phyloP scores from a whole-genome alignment of 2,329 filamentous ascomycete species.

The Myriosclerotinia duriaeana region DNA sequence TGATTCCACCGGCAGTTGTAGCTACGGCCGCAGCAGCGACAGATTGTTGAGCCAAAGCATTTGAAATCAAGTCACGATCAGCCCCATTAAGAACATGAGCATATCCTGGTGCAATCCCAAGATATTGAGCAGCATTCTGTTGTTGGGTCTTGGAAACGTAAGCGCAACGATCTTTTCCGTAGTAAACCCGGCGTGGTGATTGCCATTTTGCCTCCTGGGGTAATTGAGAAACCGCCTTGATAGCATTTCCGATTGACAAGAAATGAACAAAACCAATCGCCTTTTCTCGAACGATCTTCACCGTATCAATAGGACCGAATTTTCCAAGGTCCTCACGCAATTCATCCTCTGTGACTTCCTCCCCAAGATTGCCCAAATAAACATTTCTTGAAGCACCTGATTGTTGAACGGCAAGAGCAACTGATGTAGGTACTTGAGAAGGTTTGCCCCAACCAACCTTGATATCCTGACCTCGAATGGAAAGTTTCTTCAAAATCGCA shows the following conservation, averaged over 20 bases:
- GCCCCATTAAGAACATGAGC: slow-evolving; percentile 94
- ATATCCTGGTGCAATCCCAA: slow-evolving; percentile 94
- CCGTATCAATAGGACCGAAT: slow-evolving; percentile 92
- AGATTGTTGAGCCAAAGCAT: slow-evolving; percentile 92
- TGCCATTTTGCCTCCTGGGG: slow-evolving; percentile 98
- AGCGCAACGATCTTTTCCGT: slow-evolving; percentile 96
- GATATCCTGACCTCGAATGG: slow-evolving; percentile 97
- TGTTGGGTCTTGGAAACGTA: slow-evolving; percentile 99
- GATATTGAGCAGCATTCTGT: slow-evolving; percentile 96
- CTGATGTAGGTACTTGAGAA: slow-evolving; percentile 94
- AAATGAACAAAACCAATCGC: slow-evolving; percentile 98
- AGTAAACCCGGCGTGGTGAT: slow-evolving; percentile 91
- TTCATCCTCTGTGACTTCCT: slow-evolving; percentile 89
- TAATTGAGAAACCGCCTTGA: slow-evolving; percentile 95
- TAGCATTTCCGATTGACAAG: slow-evolving; percentile 93
- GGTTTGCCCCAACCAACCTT: slow-evolving; percentile 99
- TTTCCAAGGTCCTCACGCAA: slow-evolving; percentile 92
- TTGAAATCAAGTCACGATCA: slow-evolving; percentile 94
- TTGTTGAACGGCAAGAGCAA: slow-evolving; percentile 95
- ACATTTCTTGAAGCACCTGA: slow-evolving; percentile 96
- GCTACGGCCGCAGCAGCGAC: slow-evolving; percentile 95
- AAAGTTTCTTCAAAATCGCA: slow-evolving; percentile 98
- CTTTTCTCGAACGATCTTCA: slow-evolving; percentile 98
- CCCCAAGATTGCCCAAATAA: slow-evolving; percentile 88
- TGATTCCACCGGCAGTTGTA: slow-evolving; percentile 92